phyloP scores from a whole-genome alignment of 2,329 filamentous ascomycete species.

The Raffaelea albimanens region DNA sequence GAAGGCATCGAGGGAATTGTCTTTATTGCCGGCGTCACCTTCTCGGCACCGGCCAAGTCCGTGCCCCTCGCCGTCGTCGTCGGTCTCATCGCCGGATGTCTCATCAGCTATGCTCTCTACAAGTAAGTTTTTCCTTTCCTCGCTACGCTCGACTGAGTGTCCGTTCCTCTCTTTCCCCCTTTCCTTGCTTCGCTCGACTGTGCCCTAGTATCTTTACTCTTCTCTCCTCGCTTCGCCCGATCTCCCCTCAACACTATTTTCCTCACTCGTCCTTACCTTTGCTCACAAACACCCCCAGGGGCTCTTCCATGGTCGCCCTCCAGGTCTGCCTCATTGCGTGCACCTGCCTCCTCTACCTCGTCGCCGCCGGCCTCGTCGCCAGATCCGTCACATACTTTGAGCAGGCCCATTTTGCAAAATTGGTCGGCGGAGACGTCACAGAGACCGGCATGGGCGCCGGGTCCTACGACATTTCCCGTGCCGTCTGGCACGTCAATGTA shows the following conservation, averaged over 20 bases:
- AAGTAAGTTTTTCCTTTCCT: background rate
- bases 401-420: slow-evolving; percentile 35
- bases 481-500: slow-evolving; percentile 70
- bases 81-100: background rate
- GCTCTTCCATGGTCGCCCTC: slow-evolving; percentile 12
- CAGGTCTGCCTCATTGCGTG: slow-evolving; percentile 59
- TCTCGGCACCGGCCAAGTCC: background rate
- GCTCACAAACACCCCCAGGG: slow-evolving; percentile 45
- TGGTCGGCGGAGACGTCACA: slow-evolving; percentile 45
- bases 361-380: slow-evolving; percentile 72
- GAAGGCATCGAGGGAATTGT: slow-evolving; percentile 82
- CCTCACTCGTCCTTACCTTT: slow-evolving; percentile 68
- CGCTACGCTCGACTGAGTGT: too few species aligned
- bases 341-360: slow-evolving; percentile 71
- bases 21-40: slow-evolving; percentile 72
- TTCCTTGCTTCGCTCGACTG: too few species aligned
- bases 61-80: background rate
- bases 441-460: slow-evolving; percentile 51
- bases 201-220: too few species aligned
- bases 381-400: slow-evolving; percentile 67
- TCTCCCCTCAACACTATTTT: slow-evolving; percentile 65
- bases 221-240: too few species aligned
- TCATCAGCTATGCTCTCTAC: background rate
- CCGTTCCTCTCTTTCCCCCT: too few species aligned
- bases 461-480: slow-evolving; percentile 66